Evolutionary conservation across 345 rosid species (phyloP).

Genomic region (Heritiera littoralis): DNA sequence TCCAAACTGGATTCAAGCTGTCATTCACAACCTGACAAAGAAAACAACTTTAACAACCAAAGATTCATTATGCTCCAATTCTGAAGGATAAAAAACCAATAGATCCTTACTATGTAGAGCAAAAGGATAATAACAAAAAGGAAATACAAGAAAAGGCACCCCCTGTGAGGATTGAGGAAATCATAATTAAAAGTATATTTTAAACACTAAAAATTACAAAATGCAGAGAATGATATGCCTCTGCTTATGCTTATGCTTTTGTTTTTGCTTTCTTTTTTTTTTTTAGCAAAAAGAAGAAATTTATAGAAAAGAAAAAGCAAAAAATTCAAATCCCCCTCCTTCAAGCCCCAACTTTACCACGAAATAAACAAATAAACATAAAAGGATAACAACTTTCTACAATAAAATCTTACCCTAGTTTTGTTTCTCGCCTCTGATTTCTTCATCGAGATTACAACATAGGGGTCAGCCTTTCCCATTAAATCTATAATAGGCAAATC

Average conservation of each 20-base stretch:
- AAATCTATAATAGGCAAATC: conserved; percentile 79
- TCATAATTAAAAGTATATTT: not conserved
- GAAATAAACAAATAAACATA: conserved; percentile 1
- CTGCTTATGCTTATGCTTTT: not conserved
- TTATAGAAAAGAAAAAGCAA: not conserved
- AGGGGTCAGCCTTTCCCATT: conserved; percentile 98
- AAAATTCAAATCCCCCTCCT: not conserved
- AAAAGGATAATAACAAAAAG: not conserved
- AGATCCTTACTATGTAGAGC: not conserved
- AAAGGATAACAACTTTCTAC: conserved; percentile 4
- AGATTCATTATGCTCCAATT: not conserved
- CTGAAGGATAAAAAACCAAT: not conserved
- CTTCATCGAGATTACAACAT: conserved; percentile 81
- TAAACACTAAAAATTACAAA: not conserved
- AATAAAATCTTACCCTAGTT: conserved; percentile 62
- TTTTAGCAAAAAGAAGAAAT: no score
- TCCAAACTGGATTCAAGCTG: conserved; percentile 92
- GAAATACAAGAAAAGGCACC: not conserved
- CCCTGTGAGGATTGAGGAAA: not conserved
- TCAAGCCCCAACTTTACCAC: conserved; percentile 1
- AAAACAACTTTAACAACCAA: conserved; percentile 17
- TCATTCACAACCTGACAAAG: conserved; percentile 79
- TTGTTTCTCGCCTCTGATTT: conserved; percentile 73
- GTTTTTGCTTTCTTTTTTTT: no score
- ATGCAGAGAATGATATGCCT: not conserved